Base-by-base conservation (phyloP, 768 basidiomycete species). In the Suillus occidentalis region DNA sequence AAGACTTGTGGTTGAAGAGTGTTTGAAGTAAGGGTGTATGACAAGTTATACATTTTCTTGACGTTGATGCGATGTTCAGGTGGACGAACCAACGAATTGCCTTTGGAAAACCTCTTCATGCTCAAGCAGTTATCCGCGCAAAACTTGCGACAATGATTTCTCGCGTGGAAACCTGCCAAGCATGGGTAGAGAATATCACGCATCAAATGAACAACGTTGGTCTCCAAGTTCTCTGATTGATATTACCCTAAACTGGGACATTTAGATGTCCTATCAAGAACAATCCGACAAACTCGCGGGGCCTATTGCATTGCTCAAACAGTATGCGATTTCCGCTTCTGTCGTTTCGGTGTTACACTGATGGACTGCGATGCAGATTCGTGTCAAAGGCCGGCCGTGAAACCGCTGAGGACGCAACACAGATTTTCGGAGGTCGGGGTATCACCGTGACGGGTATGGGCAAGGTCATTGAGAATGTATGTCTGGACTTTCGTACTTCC, bases 61-160 rank as follows among this genome's bases (percentile, higher is more conserved):
- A 75, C 36, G 3, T 52, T 63, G 63, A 65, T 56, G 18, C n/a
- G 63, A 34, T 52, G 43, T 14, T 59, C 65, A 94, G 91, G 72
- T 98, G 95, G 95, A 83, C 92, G 20, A 87, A 89, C 63, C 94
- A 97, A 70, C 89, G 96, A 49, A 83, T 90, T 61, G 94, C 94
- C 20, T 98, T 97, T 71, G 95, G 94, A 20, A 96, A 95, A 74
- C 91, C 92, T 22, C 81, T 95, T 62, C 84, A 84, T 62, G 80
- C 87, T 34, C 92, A 96, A 72, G 84, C 96, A 9, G 95, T 97
- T 70, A 91, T 99, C 68, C 86, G 96, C 20, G 80, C 89, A 37
- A 97, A 95, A 78, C 84, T 99, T 52, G 93, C 92, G 25, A 76
- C 78, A 57, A 97, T 98, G 94, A 95, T 98, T 57, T 88, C 92